Percentiles rank a stretch among this genome's conserved stretches.
These are phyloP conservation scores for Penicillium samsonianum DNA, from an alignment of 495 filamentous ascomycete species.

Conservation along the genomic window DNA sequence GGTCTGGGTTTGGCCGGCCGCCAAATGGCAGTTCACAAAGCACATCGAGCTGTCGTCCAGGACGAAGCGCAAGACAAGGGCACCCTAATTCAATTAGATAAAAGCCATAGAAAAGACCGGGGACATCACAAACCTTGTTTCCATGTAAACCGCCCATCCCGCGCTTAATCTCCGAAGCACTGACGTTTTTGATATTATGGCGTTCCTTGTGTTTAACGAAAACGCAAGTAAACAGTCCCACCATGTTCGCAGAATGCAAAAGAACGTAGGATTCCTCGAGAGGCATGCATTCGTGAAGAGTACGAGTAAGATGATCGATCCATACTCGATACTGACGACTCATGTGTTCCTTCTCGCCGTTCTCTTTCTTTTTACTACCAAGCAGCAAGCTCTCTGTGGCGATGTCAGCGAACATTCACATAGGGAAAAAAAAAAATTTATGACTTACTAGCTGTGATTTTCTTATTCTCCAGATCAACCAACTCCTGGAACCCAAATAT, in stretches of 20 bases:
- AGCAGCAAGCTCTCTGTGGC: conserved; percentile 61
- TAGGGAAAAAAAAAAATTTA: conserved; percentile 11
- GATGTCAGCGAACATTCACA: conserved; percentile 23
- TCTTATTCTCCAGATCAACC: conserved; percentile 96
- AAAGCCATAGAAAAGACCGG: background rate
- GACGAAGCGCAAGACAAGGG: conserved; percentile 85
- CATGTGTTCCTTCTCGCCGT: conserved; percentile 87
- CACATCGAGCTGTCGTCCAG: conserved; percentile 91
- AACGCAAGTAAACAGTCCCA: conserved; percentile 93
- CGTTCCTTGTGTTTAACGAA: conserved; percentile 84
- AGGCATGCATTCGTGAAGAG: conserved; percentile 81
- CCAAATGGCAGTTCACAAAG: conserved; percentile 97
- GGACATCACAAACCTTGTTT: conserved; percentile 67
- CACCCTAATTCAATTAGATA: conserved; percentile 56
- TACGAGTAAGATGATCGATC: conserved; percentile 81
- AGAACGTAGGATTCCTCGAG: conserved; percentile 76
- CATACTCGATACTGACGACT: conserved; percentile 96
- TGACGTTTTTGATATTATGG: conserved; percentile 71
- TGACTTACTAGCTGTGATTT: conserved; percentile 83
- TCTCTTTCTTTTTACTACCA: conserved; percentile 82
- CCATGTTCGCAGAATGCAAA: conserved; percentile 83
- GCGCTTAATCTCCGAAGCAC: conserved; percentile 82
- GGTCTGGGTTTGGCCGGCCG: conserved; percentile 88
- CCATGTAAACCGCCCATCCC: conserved; percentile 92
- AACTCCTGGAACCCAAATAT: conserved; percentile 98